Evolutionary conservation across 2,329 filamentous ascomycete genomes (phyloP).

Genomic region (Massarina eburnea): DNA sequence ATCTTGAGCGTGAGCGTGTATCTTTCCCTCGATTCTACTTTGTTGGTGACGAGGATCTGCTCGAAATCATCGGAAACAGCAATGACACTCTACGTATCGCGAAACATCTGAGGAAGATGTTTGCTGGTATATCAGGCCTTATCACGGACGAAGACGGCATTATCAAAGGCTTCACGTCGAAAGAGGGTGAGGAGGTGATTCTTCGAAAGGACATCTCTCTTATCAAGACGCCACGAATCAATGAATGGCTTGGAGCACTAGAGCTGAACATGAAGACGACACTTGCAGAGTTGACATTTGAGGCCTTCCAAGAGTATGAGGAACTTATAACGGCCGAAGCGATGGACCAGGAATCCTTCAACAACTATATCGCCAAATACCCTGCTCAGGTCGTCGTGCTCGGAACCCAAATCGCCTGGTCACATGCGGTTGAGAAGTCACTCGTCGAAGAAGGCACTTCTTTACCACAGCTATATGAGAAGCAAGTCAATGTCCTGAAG

Average conservation of each 20-base stretch:
- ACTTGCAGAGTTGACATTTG: slow-evolving; percentile 83
- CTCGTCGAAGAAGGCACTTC: slow-evolving; percentile 70
- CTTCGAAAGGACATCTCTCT: slow-evolving; percentile 91
- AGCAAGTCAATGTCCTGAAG: slow-evolving; percentile 81
- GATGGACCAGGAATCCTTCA: slow-evolving; percentile 71
- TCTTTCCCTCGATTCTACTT: slow-evolving; percentile 99
- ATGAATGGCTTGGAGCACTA: slow-evolving; percentile 95
- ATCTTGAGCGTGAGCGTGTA: slow-evolving; percentile 94
- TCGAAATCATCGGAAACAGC: slow-evolving; percentile 99
- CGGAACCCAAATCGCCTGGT: slow-evolving; percentile 93
- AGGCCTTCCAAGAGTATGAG: slow-evolving; percentile 81
- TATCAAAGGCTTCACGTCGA: slow-evolving; percentile 91
- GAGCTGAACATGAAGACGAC: slow-evolving; percentile 94
- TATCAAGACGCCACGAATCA: slow-evolving; percentile 92
- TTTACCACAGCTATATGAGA: slow-evolving; percentile 72
- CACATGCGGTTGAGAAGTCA: slow-evolving; percentile 77
- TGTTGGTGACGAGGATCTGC: slow-evolving; percentile 94
- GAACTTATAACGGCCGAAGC: slow-evolving; percentile 72
- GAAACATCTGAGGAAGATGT: slow-evolving; percentile 99
- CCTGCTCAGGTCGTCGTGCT: slow-evolving; percentile 95
- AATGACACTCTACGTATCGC: slow-evolving; percentile 95
- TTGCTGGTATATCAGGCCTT: slow-evolving; percentile 89
- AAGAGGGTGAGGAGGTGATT: slow-evolving; percentile 86
- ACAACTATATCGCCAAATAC: slow-evolving; percentile 78
- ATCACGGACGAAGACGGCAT: slow-evolving; percentile 87